Conservation (phyloP, 1,139 yeast species). For the Pichia sp. region DNA sequence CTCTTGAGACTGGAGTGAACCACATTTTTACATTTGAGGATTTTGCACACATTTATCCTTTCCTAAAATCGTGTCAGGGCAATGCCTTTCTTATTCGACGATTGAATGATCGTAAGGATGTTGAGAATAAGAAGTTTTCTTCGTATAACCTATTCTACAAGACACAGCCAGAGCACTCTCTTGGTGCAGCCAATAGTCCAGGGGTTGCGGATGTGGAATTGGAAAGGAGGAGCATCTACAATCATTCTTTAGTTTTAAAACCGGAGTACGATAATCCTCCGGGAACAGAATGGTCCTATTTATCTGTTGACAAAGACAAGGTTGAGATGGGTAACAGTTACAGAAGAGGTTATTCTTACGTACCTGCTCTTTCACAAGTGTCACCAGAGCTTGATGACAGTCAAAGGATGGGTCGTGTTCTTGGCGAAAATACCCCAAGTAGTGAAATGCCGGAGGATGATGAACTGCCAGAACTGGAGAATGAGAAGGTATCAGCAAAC, state of each 20-base stretch:
- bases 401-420: not conserved
- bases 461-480: not conserved
- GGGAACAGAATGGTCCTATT: slow-evolving; percentile 11
- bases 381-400: not conserved
- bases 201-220: not conserved
- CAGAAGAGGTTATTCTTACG: not conserved
- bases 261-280: not conserved
- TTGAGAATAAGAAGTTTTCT: not conserved
- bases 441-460: not conserved
- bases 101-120: not conserved
- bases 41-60: slow-evolving; percentile 17
- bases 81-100: not conserved
- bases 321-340: not conserved
- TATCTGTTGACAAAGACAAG: slow-evolving; percentile 6
- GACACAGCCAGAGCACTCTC: not conserved
- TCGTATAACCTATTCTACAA: not conserved
- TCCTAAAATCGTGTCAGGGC: slow-evolving; percentile 10
- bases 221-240: slow-evolving; percentile 4
- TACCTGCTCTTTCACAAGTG: not conserved
- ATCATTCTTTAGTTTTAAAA: slow-evolving; percentile 2
- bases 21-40: slow-evolving; percentile 15
- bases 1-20: slow-evolving; percentile 12
- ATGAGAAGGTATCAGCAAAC: not conserved
- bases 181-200: not conserved
- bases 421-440: no score